Conservation (phyloP, 2,329 filamentous ascomycete species). For the Aspergillus ibericus region DNA sequence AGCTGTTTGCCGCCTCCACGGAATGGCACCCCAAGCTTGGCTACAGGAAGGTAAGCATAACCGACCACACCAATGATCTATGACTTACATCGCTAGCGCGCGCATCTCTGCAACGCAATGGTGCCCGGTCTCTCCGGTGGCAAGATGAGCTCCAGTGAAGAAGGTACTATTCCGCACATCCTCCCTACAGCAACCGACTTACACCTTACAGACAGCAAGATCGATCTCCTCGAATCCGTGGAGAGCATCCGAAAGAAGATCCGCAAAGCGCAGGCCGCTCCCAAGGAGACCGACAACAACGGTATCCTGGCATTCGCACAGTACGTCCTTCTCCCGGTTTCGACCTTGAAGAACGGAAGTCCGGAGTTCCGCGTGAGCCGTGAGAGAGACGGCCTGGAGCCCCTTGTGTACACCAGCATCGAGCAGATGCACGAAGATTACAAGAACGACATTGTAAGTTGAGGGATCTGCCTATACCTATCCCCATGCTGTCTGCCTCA, state of each 20-base stretch:
- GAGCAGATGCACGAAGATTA: constrained; percentile 78
- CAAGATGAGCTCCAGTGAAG: constrained; percentile 81
- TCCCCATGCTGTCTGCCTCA: background rate
- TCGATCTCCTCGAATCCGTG: constrained; percentile 81
- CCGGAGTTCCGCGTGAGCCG: constrained; percentile 68
- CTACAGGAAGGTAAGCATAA: constrained; percentile 63
- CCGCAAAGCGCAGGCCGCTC: constrained; percentile 77
- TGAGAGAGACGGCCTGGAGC: constrained; percentile 62
- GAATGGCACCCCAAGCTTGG: constrained; percentile 84
- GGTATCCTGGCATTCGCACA: constrained; percentile 85
- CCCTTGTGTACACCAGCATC: constrained; percentile 77
- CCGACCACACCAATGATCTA: background rate
- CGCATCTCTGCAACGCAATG: constrained; percentile 82
- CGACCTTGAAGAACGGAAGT: constrained; percentile 43
- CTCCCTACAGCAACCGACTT: background rate
- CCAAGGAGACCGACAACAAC: constrained; percentile 77
- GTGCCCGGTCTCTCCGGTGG: constrained; percentile 78
- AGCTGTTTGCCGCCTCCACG: constrained; percentile 59
- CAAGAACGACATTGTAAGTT: constrained; percentile 65
- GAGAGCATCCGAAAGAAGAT: constrained; percentile 79
- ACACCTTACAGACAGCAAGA: constrained; percentile 52
- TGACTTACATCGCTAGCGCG: constrained; percentile 46
- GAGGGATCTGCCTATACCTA: constrained; percentile 27
- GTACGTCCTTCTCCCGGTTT: constrained; percentile 76
- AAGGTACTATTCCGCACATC: constrained; percentile 21